These are phyloP conservation scores for Fusarium sp. DNA, from an alignment of 2,329 filamentous ascomycete genomes.

Conservation along the genomic window DNA sequence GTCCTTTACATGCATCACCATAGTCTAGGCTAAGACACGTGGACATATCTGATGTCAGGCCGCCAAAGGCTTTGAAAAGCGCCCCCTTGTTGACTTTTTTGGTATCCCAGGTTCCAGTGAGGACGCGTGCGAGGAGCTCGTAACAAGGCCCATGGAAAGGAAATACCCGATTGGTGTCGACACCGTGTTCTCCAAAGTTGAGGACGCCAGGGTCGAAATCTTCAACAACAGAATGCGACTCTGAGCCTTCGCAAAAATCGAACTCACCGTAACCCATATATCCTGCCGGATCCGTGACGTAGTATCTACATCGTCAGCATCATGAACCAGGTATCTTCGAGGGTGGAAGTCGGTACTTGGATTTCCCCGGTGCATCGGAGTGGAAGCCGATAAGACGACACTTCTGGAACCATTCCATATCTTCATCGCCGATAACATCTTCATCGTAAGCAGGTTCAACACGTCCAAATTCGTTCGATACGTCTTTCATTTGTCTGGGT, in stretches of 20 bases:
- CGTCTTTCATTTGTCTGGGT: not conserved
- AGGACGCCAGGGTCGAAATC: not conserved
- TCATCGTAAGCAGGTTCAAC: not conserved
- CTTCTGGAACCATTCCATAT: not conserved
- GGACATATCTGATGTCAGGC: not conserved
- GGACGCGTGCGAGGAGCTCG: not conserved
- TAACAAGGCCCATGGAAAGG: not conserved
- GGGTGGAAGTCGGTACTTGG: not conserved
- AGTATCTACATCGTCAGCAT: not conserved
- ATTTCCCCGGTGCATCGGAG: not conserved
- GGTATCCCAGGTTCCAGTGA: not conserved
- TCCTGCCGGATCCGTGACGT: not conserved
- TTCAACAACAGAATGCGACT: not conserved
- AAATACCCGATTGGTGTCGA: not conserved
- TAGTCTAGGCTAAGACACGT: not conserved
- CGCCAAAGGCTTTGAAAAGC: not conserved
- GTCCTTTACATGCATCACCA: not conserved
- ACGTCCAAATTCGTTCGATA: not conserved
- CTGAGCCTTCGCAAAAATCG: not conserved
- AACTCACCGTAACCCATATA: not conserved
- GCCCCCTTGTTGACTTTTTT: not conserved
- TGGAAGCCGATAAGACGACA: not conserved
- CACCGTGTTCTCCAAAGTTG: not conserved
- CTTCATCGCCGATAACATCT: not conserved
- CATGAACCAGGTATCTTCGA: not conserved